Evolutionary conservation across 1,284 basidiomycete genomes (phyloP), one percentile per base, ranked within the genome.

Genomic region (Austroboletus novae-zelandiae): DNA sequence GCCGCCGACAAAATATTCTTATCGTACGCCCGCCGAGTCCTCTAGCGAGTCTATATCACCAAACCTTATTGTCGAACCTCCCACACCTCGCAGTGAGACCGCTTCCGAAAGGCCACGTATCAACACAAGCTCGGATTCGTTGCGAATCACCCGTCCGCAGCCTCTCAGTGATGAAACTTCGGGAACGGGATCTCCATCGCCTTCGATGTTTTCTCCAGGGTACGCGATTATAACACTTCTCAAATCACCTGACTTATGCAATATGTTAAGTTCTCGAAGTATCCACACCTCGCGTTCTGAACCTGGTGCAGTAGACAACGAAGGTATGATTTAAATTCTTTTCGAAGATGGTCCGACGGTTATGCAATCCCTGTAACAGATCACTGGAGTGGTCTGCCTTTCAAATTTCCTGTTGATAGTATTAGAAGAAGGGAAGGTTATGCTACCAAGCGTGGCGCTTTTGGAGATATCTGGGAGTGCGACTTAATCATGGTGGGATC

Each of bases 381-480:
- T 40, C 17, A 11, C 31, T 27, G 47, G n/a, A 30, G 14, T 37
- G 48, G 62, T 47, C 17, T 52, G 8, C 47, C 50, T 13, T 54
- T 61, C 51, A 45, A 10, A 32, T n/a, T 43, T 25, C 42, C 49
- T 6, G 36, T 34, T 32, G 17, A 41, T 3, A 40, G 6, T 14
- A 20, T 67, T 10, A 52, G 27, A 35, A 61, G 53, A 43, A 62
- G 18, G 34, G 4, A 17, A 11, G 3, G 0, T 11, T 66, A 47
- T 35, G 29, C 65, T 25, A 48, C 31, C 5, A 34, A 9, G 0
- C 20, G 17, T 17, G 62, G 60, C 10, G 39, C 6, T n/a, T 68
- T 52, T n/a, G 62, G 52, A 35, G 64, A 68, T 48, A 32, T 68
- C 10, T 68, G 62, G 65, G 46, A 63, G 40, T 66, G 62, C 9